phyloP scores from a whole-genome alignment of 192 early-diverging fungal species.

The Paraglomus brasilianum region DNA sequence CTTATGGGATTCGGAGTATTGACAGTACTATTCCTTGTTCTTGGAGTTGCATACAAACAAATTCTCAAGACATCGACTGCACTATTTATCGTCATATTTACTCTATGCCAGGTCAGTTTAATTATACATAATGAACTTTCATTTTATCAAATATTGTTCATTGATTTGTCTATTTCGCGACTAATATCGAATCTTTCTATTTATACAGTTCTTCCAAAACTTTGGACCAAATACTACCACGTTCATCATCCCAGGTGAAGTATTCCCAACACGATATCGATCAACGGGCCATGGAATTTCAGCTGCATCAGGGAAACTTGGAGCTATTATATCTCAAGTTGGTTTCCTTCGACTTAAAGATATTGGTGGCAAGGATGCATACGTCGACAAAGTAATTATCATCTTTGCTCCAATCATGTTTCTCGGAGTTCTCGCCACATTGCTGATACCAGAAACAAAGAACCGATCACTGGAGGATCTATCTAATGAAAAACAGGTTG shows the following conservation, averaged over 20 bases:
- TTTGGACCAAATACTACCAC: constrained; percentile 96
- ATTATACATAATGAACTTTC: no score
- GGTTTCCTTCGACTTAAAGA: constrained; percentile 72
- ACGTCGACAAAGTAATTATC: constrained; percentile 59
- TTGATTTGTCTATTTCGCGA: no score
- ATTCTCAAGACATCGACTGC: constrained; percentile 57
- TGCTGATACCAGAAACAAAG: constrained; percentile 77
- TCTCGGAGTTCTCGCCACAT: constrained; percentile 63
- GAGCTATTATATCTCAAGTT: constrained; percentile 73
- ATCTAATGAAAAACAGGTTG: constrained; percentile 43
- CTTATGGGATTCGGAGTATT: constrained; percentile 79
- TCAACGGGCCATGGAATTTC: constrained; percentile 80
- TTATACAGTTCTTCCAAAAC: constrained; percentile 84
- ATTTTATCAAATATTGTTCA: no score
- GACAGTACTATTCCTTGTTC: constrained; percentile 69
- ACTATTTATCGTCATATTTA: constrained; percentile 38
- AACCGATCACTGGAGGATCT: constrained; percentile 77
- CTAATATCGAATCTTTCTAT: constrained; percentile 64
- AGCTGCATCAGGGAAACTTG: constrained; percentile 76
- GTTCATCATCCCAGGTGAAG: constrained; percentile 80
- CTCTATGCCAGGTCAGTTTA: constrained; percentile 5
- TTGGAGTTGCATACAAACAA: constrained; percentile 69
- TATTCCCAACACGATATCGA: constrained; percentile 80
- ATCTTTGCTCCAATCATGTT: constrained; percentile 80
- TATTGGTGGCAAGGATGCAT: constrained; percentile 63